Percentiles rank a stretch among this genome's conserved stretches.
Evolutionary conservation across 257 asterid species (phyloP).

Genomic region (Haberlea rhodopensis): DNA sequence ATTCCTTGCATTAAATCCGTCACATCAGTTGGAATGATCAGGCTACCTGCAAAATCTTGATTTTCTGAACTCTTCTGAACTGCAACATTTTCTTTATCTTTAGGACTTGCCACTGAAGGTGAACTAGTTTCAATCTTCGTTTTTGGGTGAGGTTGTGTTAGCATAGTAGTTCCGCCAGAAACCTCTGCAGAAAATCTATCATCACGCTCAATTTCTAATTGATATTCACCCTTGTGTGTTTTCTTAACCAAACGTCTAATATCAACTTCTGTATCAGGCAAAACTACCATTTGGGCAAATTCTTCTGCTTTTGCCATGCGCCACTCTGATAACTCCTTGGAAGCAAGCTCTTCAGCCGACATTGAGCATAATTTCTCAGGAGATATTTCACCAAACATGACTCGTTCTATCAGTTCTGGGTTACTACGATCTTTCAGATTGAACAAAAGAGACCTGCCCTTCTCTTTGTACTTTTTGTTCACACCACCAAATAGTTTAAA

Average conservation of each 20-base stretch:
- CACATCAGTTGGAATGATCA: conserved; percentile 81
- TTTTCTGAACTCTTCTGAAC: conserved; percentile 48
- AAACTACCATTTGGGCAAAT: conserved; percentile 83
- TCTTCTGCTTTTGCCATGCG: conserved; percentile 94
- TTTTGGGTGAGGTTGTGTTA: conserved; percentile 34
- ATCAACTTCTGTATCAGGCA: conserved; percentile 82
- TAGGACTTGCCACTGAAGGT: conserved; percentile 39
- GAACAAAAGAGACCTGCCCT: conserved; percentile 90
- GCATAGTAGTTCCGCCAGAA: conserved; percentile 55
- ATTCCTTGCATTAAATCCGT: conserved; percentile 94
- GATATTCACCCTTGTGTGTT: conserved; percentile 99
- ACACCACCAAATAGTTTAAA: conserved; percentile 78
- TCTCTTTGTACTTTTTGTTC: conserved; percentile 94
- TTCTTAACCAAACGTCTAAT: conserved; percentile 82
- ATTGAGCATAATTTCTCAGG: conserved; percentile 86
- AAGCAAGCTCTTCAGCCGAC: conserved; percentile 99
- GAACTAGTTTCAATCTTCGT: conserved; percentile 34
- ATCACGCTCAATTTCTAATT: conserved; percentile 76
- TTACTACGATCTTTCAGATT: conserved; percentile 89
- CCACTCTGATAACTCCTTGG: conserved; percentile 96
- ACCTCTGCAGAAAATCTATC: conserved; percentile 59
- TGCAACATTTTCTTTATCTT: conserved; percentile 38
- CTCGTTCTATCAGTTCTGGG: conserved; percentile 91
- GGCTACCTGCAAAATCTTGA: conserved; percentile 56
- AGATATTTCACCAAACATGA: conserved; percentile 75